Percentiles rank a stretch among this genome's conserved stretches.
These are phyloP conservation scores for Narthecium ossifragum DNA, from an alignment of 106 monocot genomes.

Conservation along the genomic window DNA sequence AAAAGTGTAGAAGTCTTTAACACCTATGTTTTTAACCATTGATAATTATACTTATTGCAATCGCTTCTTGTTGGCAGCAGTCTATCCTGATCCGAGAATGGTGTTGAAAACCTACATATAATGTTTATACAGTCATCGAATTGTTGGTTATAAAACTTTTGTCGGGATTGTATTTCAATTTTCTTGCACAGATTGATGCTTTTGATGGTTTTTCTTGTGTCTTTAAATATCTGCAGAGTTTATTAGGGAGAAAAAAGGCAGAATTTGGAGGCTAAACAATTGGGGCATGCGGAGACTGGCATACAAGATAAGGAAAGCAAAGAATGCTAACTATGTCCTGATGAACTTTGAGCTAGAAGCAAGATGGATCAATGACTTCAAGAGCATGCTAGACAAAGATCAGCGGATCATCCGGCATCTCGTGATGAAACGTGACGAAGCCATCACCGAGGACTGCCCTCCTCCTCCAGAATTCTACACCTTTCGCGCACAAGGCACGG, in stretches of 20 bases:
- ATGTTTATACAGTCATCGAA: too few species aligned
- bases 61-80: too few species aligned
- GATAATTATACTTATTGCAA: too few species aligned
- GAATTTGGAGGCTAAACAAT: constrained; percentile 86
- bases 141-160: too few species aligned
- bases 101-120: too few species aligned
- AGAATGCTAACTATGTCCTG: constrained; percentile 76
- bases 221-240: constrained; percentile 41
- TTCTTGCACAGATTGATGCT: too few species aligned
- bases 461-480: constrained; percentile 83
- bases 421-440: constrained; percentile 76
- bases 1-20: too few species aligned
- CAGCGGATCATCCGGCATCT: constrained; percentile 85
- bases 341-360: constrained; percentile 98
- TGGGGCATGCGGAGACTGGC: constrained; percentile 88
- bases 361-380: constrained; percentile 69
- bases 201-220: background rate
- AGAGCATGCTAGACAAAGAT: constrained; percentile 76
- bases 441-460: constrained; percentile 74
- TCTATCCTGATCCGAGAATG: too few species aligned
- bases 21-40: too few species aligned
- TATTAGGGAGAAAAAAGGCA: constrained; percentile 84
- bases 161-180: too few species aligned
- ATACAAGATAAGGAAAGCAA: constrained; percentile 88
- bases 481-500: constrained; percentile 18